Conservation (phyloP, 768 basidiomycete genomes). For the Leccinum olivaceopallidum region DNA sequence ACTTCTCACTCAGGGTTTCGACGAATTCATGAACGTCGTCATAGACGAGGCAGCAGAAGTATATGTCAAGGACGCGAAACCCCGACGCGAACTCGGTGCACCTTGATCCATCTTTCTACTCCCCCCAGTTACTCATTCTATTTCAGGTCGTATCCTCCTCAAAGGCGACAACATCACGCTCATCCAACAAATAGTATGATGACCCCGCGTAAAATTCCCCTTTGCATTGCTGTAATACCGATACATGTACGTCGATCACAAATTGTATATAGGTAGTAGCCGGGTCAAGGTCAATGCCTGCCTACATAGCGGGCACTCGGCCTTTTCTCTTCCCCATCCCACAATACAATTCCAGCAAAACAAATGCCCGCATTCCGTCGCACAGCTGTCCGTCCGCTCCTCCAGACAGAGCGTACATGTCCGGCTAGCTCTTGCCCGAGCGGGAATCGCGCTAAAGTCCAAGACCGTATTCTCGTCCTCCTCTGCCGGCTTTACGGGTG, state of each 20-base stretch:
- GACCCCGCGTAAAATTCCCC: constrained; percentile 14
- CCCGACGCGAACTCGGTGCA: constrained; percentile 80
- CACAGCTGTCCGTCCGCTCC: constrained; percentile 77
- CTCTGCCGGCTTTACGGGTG: constrained; percentile 58
- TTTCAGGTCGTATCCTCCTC: constrained; percentile 85
- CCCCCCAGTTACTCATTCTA: background rate
- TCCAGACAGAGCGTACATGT: constrained; percentile 85
- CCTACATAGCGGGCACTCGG: constrained; percentile 87
- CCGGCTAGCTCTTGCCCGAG: constrained; percentile 53
- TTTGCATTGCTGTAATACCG: constrained; percentile 5
- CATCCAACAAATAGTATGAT: constrained; percentile 68
- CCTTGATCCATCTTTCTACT: constrained; percentile 9
- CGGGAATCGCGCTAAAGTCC: constrained; percentile 56
- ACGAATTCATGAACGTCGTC: constrained; percentile 99
- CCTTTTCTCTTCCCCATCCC: constrained; percentile 88
- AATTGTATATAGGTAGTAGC: constrained; percentile 81
- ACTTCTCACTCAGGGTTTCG: constrained; percentile 73
- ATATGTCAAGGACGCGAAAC: constrained; percentile 86
- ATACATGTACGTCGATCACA: constrained; percentile 43
- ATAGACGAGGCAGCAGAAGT: constrained; percentile 93
- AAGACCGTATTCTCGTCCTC: constrained; percentile 71
- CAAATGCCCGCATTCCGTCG: constrained; percentile 87
- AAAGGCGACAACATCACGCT: constrained; percentile 99
- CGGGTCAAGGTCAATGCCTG: constrained; percentile 70
- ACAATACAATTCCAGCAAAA: constrained; percentile 92